These are phyloP conservation scores for Paragyromitra xinjiangensis DNA, from an alignment of 495 filamentous ascomycete genomes.

Conservation along the genomic window DNA sequence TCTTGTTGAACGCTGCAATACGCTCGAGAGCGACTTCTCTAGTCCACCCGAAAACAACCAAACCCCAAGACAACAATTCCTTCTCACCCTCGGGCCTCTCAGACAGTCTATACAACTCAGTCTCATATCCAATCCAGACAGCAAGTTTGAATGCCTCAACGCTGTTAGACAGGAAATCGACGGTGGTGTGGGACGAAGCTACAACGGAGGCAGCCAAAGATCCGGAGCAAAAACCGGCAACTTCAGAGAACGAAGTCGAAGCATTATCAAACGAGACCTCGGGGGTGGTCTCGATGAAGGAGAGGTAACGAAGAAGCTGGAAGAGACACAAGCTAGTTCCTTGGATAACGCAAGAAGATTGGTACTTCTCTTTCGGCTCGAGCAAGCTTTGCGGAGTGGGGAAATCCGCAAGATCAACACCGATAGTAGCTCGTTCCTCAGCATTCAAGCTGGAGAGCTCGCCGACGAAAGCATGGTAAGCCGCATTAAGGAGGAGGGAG, in stretches of 20 bases:
- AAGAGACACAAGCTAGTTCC: slow-evolving; percentile 38
- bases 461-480: slow-evolving; percentile 38
- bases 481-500: slow-evolving; percentile 37
- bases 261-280: slow-evolving; percentile 37
- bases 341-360: slow-evolving; percentile 42
- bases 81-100: slow-evolving; percentile 39
- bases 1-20: slow-evolving; percentile 41
- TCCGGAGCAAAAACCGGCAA: slow-evolving; percentile 51
- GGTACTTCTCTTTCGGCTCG: slow-evolving; percentile 44
- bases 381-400: slow-evolving; percentile 29
- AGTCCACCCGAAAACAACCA: slow-evolving; percentile 51
- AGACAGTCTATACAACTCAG: slow-evolving; percentile 45
- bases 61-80: slow-evolving; percentile 46
- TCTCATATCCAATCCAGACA: slow-evolving; percentile 51
- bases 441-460: slow-evolving; percentile 45
- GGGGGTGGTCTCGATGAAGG: slow-evolving; percentile 42
- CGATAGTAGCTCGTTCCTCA: slow-evolving; percentile 11
- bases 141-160: slow-evolving; percentile 47
- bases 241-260: slow-evolving; percentile 34
- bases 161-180: slow-evolving; percentile 43
- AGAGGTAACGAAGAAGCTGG: slow-evolving; percentile 48
- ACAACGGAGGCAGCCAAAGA: slow-evolving; percentile 46
- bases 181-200: slow-evolving; percentile 33
- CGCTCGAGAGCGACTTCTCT: slow-evolving; percentile 44
- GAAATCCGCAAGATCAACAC: slow-evolving; percentile 41